phyloP scores from a whole-genome alignment of 225 moss, liverwort and hornwort species.

The Rhytidiadelphus loreus region DNA sequence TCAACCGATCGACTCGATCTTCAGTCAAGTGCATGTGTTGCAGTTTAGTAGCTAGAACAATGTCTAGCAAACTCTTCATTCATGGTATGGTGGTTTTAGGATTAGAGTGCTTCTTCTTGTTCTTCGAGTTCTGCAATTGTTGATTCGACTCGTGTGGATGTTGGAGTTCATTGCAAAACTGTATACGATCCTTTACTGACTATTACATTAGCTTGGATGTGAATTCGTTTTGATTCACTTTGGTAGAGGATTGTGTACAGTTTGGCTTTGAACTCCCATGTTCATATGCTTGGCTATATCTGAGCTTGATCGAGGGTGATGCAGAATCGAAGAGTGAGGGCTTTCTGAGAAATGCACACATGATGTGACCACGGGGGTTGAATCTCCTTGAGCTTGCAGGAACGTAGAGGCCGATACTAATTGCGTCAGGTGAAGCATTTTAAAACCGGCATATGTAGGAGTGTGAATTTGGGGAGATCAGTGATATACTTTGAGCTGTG shows the following conservation, averaged over 20 bases:
- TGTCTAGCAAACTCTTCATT: not conserved
- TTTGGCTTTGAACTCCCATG: conserved; percentile 22
- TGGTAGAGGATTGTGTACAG: conserved; percentile 18
- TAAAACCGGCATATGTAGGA: not conserved
- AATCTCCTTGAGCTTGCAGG: not conserved
- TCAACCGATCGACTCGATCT: not conserved
- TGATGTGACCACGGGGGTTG: too few relatives aligned
- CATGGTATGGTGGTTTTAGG: not conserved
- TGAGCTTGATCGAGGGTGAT: not conserved
- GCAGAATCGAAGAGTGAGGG: not conserved
- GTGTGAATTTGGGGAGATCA: not conserved
- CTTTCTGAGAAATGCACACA: not conserved
- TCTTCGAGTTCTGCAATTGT: not conserved
- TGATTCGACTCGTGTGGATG: not conserved
- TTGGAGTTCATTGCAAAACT: conserved; percentile 41
- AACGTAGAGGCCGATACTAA: not conserved
- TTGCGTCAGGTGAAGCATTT: not conserved
- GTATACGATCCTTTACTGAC: conserved; percentile 21
- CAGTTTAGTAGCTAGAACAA: too few relatives aligned
- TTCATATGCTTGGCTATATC: not conserved
- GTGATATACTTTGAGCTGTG: not conserved
- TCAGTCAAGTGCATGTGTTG: too few relatives aligned
- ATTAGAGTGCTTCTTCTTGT: not conserved
- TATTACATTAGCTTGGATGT: not conserved
- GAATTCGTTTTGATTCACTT: not conserved